Percentiles rank a stretch among this genome's conserved stretches.
Conservation (phyloP, 352 stramenopile species). For the Plasmopara viticola region DNA sequence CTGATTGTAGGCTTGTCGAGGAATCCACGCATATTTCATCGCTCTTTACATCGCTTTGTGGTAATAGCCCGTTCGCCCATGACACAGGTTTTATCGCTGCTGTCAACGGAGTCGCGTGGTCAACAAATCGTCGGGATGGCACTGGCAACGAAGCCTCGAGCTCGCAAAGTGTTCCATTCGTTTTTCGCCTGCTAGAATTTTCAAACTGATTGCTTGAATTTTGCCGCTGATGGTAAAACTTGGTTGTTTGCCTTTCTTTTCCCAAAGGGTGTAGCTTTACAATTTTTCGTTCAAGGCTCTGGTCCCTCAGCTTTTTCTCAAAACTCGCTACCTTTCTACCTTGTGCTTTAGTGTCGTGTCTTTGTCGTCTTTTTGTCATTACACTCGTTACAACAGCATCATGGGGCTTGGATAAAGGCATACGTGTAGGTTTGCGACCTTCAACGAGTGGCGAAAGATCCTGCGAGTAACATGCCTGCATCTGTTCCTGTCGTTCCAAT, state of each 20-base stretch:
- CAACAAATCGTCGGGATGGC: neutral
- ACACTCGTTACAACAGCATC: conserved; percentile 1
- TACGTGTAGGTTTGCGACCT: conserved; percentile 39
- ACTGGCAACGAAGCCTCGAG: conserved; percentile 1
- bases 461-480: conserved; percentile 52
- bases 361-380: conserved; percentile 11
- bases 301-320: conserved; percentile 16
- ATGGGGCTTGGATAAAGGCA: conserved; percentile 26
- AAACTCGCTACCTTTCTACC: too few species aligned
- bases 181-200: conserved; percentile 4
- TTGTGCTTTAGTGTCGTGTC: too few species aligned
- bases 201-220: conserved; percentile 24
- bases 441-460: conserved; percentile 53
- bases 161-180: neutral
- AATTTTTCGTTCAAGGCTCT: conserved; percentile 7
- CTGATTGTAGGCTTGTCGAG: conserved; percentile 9
- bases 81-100: conserved; percentile 57
- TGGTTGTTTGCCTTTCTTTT: conserved; percentile 8
- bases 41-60: conserved; percentile 12
- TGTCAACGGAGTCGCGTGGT: conserved; percentile 29
- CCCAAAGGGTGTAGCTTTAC: conserved; percentile 25
- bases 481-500: conserved; percentile 31
- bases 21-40: conserved; percentile 7
- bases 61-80: conserved; percentile 45
- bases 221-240: conserved; percentile 6